phyloP scores from a whole-genome alignment of 768 basidiomycete genomes.

The Leucosporidium scottii region DNA sequence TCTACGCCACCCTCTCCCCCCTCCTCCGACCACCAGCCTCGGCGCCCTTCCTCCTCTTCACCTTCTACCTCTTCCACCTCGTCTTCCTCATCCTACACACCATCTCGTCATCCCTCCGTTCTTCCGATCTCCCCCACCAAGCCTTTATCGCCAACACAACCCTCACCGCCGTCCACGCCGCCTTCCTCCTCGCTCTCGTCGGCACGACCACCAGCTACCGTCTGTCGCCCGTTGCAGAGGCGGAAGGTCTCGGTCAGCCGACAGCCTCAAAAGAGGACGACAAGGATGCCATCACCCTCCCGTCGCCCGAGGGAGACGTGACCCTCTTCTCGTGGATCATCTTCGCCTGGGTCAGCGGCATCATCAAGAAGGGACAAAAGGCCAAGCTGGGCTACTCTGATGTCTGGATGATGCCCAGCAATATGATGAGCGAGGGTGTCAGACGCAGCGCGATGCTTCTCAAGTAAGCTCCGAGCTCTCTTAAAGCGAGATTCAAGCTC shows the following conservation, averaged over 20 bases:
- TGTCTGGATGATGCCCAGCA: constrained; percentile 19
- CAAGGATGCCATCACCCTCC: constrained; percentile 4
- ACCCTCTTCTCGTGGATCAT: constrained; percentile 17
- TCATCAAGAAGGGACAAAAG: constrained; percentile 9
- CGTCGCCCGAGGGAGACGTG: constrained; percentile 13
- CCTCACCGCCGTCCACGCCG: constrained; percentile 52
- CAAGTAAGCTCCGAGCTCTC: background rate
- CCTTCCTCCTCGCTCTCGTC: constrained; percentile 61
- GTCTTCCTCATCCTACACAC: constrained; percentile 2
- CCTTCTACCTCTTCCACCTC: constrained; percentile 16
- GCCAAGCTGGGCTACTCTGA: constrained; percentile 19
- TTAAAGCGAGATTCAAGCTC: too few species aligned
- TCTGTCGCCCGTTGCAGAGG: background rate
- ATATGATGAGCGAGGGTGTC: constrained; percentile 13
- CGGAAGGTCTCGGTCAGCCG: background rate
- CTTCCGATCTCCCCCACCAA: background rate
- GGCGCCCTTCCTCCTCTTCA: constrained; percentile 13
- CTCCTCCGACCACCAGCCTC: background rate
- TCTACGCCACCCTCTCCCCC: background rate
- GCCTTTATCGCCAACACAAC: background rate
- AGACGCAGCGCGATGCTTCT: background rate
- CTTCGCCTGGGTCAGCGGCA: constrained; percentile 13
- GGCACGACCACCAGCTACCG: background rate
- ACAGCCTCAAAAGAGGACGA: constrained; percentile 7
- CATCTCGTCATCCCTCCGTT: constrained; percentile 11